Percentiles rank a stretch among this genome's conserved stretches.
Conservation (phyloP, 768 basidiomycete genomes). For the Trichaptum fuscoviolaceum region DNA sequence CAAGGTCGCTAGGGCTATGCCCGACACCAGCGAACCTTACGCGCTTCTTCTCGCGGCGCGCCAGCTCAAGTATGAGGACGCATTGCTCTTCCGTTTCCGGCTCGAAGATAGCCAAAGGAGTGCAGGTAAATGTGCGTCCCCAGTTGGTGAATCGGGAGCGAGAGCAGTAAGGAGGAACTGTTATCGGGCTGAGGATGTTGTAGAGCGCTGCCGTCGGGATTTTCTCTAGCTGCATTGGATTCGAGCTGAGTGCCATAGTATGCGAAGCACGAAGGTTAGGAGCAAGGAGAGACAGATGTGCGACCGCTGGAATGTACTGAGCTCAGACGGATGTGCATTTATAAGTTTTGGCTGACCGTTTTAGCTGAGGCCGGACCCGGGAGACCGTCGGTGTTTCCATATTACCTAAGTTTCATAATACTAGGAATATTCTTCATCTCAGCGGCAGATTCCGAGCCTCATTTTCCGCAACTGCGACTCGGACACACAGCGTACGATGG, state of each 20-base stretch:
- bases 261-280: background rate
- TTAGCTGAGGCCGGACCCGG: background rate
- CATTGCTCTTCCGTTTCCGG: slow-evolving; percentile 70
- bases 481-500: background rate
- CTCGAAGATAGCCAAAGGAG: slow-evolving; percentile 66
- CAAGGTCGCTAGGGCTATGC: slow-evolving; percentile 90
- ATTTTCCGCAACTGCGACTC: too few relatives aligned
- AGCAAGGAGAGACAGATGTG: background rate
- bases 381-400: background rate
- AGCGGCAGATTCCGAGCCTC: too few relatives aligned
- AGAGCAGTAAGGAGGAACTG: slow-evolving; percentile 36
- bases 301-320: background rate
- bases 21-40: slow-evolving; percentile 86
- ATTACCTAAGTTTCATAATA: too few relatives aligned
- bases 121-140: slow-evolving; percentile 74
- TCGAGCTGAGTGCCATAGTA: background rate
- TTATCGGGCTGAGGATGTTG: slow-evolving; percentile 49
- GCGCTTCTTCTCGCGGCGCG: slow-evolving; percentile 60
- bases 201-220: slow-evolving; percentile 46
- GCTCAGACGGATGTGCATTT: background rate
- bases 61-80: slow-evolving; percentile 72
- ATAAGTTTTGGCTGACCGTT: background rate
- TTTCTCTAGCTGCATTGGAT: slow-evolving; percentile 24
- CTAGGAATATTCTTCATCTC: too few relatives aligned
- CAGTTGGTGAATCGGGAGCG: slow-evolving; percentile 71